Evolutionary conservation across 768 basidiomycete genomes (phyloP), one percentile per base, ranked within the genome.

Genomic region (Amanita subjunquillea): DNA sequence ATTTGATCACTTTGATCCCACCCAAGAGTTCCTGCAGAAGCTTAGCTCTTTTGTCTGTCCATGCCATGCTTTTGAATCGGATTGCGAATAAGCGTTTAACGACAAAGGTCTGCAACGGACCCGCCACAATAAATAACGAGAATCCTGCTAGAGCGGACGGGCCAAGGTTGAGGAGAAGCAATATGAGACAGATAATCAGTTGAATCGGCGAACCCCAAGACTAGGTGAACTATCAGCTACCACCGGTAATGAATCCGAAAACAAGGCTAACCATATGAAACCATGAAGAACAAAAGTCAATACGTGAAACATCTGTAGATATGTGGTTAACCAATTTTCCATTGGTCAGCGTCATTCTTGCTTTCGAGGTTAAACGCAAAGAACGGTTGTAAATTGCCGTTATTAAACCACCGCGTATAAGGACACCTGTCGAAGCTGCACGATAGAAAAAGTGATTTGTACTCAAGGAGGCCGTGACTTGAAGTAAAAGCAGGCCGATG

Each of bases 291-390:
- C 85, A 86, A 59, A 92, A 96, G 63, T 97, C 92, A 62, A 97
- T 88, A 20, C 93, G 79, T 27, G 87, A 91, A 20, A 94, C 82
- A 62, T 93, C 91, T 1, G 88, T 91, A 4, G 89, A 91, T 55
- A 98, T 94, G 68, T 95, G 91, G 58, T 92, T 94, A 56, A 96
- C 85, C 9, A 96, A 77, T 62, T 87, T 87, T 20, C 92, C 94
- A 60, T 91, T 96, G 1, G 88, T 81, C 40, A 94, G 75, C 7
- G 79, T 82, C 1, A 83, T 82, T 6, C 94, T 79, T 5, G 91
- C 81, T 39, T 89, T 83, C 15, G 87, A 78, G 2, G 87, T 86
- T 30, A 97, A 75, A 25, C 72, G 76, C 22, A 96, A 73, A 1
- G 86, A 83, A 40, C 85, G 82, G 25, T 79, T 75, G 66, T 92